Conservation (phyloP, 768 basidiomycete genomes). For the Porpolomopsis calyptriformis region DNA sequence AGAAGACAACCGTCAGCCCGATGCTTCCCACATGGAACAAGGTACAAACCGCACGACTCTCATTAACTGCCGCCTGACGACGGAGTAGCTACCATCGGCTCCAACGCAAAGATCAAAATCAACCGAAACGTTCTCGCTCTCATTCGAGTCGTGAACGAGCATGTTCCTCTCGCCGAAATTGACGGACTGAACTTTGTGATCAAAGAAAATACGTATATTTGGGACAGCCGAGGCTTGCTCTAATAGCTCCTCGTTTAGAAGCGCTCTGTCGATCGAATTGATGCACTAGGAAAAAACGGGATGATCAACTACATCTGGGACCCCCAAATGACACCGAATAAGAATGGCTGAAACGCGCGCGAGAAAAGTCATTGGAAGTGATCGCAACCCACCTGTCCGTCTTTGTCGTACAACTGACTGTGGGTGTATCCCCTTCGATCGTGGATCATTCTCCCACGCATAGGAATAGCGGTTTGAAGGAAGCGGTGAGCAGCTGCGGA, state of each 20-base stretch:
- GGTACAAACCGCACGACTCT: constrained; percentile 69
- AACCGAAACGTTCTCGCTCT: constrained; percentile 33
- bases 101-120: constrained; percentile 78
- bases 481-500: constrained; percentile 57
- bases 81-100: constrained; percentile 89
- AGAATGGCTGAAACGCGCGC: constrained; percentile 3
- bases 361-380: constrained; percentile 3
- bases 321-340: constrained; percentile 1
- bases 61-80: constrained; percentile 92
- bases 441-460: constrained; percentile 96
- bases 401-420: constrained; percentile 80
- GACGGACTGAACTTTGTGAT: constrained; percentile 65
- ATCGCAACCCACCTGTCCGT: constrained; percentile 61
- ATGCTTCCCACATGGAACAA: constrained; percentile 10
- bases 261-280: constrained; percentile 83
- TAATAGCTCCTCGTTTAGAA: constrained; percentile 80
- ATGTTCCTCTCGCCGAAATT: constrained; percentile 64
- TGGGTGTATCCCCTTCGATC: constrained; percentile 56
- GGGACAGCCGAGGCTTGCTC: constrained; percentile 54
- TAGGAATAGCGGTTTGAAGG: constrained; percentile 75
- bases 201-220: constrained; percentile 64
- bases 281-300: constrained; percentile 55
- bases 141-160: constrained; percentile 36
- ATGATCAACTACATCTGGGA: constrained; percentile 13
- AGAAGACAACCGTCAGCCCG: constrained; percentile 11